Conservation (phyloP, 208 protist genomes). For the Trypanosoma mega region DNA sequence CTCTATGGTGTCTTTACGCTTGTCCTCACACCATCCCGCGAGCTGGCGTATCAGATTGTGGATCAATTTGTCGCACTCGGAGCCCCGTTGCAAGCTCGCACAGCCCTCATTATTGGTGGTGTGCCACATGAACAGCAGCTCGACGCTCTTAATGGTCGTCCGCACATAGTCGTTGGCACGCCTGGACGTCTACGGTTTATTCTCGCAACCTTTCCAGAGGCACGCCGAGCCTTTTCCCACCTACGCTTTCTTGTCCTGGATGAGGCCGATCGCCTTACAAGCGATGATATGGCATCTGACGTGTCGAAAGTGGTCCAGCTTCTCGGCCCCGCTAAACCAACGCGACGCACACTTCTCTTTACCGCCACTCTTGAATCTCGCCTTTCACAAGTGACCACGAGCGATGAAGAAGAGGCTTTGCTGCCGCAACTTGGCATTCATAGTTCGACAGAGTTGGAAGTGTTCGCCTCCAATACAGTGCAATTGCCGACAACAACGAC, state of each 20-base stretch:
- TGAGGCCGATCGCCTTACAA: slow-evolving; percentile 83
- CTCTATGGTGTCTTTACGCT: slow-evolving; percentile 97
- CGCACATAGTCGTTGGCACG: slow-evolving; percentile 84
- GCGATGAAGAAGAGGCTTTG: slow-evolving; percentile 19
- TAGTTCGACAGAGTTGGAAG: slow-evolving; percentile 23
- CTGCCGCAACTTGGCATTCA: slow-evolving; percentile 44
- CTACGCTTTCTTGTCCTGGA: slow-evolving; percentile 86
- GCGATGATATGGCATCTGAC: slow-evolving; percentile 67
- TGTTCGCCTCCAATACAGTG: slow-evolving; percentile 28
- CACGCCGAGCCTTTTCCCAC: slow-evolving; percentile 53
- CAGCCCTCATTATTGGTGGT: slow-evolving; percentile 72
- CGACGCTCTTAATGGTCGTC: slow-evolving; percentile 65
- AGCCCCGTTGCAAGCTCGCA: slow-evolving; percentile 66
- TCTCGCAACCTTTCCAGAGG: slow-evolving; percentile 52
- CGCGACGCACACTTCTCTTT: slow-evolving; percentile 68
- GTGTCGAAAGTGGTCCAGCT: slow-evolving; percentile 41
- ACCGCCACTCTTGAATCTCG: slow-evolving; percentile 67
- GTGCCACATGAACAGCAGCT: slow-evolving; percentile 76
- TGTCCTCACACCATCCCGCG: slow-evolving; percentile 96
- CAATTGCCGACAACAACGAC: neutral
- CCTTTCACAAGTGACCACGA: slow-evolving; percentile 35
- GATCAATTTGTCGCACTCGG: slow-evolving; percentile 89
- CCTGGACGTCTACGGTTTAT: slow-evolving; percentile 72
- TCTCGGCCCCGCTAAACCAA: slow-evolving; percentile 31
- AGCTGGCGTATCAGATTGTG: slow-evolving; percentile 96